Evolutionary conservation across 148 eudicot species (phyloP), one percentile per base, ranked within the genome.

Genomic region (Spergularia marina): DNA sequence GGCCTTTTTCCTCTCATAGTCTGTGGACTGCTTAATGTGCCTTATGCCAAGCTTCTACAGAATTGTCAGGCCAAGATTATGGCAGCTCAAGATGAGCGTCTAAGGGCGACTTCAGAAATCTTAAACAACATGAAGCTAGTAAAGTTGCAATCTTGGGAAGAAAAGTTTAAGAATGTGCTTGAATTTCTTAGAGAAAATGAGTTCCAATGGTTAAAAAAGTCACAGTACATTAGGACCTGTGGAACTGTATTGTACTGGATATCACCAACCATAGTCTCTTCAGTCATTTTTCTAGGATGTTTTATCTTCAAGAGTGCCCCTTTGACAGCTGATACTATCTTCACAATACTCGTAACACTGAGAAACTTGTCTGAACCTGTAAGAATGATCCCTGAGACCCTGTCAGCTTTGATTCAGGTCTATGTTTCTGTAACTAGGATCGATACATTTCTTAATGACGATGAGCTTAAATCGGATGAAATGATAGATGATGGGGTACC

Each of bases 71-170:
- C 74, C 13, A 78, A 81, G 78, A 87, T 89, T 21, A 85, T 83
- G 86, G 72, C 49, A 9, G 85, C 77, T 21, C 87, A 87, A 63
- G 93, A 87, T 51, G 67, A 65, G 72, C 81, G 83, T 71, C 72
- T 89, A 12, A 82, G 72, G 76, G 83, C 84, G 18, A 85, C 79
- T 9, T 54, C 89, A 0, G 89, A 86, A 64, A 79, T 87, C 17
- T 67, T 87, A 18, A 67, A 70, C 6, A 87, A 72, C 66, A 87
- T 89, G 89, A 87, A 84, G 75, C 81, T 87, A 14, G 67, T 87
- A 34, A 89, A 87, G 77, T 68, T 86, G 12, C 85, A 89, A 73
- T 87, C 93, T 34, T 87, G 91, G 88, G 93, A 89, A 71, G 74
- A 65, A 10, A 86, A 82, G 60, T 89, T 83, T 70, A 81, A 72